Evolutionary conservation across 2,329 filamentous ascomycete species (phyloP).

Genomic region (Parastagonospora avenae): DNA sequence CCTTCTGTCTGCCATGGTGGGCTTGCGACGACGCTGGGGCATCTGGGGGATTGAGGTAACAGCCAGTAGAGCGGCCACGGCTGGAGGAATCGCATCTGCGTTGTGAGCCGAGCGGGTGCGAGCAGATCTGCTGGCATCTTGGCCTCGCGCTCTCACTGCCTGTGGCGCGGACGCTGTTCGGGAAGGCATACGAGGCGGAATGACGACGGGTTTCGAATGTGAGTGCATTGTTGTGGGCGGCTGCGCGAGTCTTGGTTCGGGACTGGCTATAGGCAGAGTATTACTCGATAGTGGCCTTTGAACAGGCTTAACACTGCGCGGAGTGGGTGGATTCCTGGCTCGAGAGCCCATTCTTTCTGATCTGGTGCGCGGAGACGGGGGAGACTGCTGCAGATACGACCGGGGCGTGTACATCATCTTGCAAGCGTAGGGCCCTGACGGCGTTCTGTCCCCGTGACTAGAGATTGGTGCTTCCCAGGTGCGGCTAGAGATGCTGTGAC

Average conservation of each 20-base stretch:
- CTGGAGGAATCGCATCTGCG: constrained; percentile 56
- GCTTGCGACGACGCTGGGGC: constrained; percentile 47
- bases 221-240: constrained; percentile 30
- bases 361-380: constrained; percentile 38
- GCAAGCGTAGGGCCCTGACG: constrained; percentile 26
- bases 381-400: constrained; percentile 46
- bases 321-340: constrained; percentile 22
- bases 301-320: constrained; percentile 18
- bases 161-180: constrained; percentile 35
- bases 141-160: constrained; percentile 37
- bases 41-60: constrained; percentile 64
- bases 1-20: constrained; percentile 47
- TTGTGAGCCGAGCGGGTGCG: constrained; percentile 44
- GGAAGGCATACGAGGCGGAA: constrained; percentile 44
- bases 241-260: constrained; percentile 12
- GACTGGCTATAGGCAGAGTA: constrained; percentile 6
- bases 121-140: constrained; percentile 34
- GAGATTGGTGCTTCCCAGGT: constrained; percentile 16
- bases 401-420: constrained; percentile 53
- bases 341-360: constrained; percentile 42
- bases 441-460: constrained; percentile 33
- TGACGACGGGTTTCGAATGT: constrained; percentile 50
- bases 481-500: constrained; percentile 33
- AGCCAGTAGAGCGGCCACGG: constrained; percentile 63
- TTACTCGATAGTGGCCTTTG: constrained; percentile 13